Base-by-base conservation (phyloP, 768 basidiomycete species). In the Mycena leptocephala region DNA sequence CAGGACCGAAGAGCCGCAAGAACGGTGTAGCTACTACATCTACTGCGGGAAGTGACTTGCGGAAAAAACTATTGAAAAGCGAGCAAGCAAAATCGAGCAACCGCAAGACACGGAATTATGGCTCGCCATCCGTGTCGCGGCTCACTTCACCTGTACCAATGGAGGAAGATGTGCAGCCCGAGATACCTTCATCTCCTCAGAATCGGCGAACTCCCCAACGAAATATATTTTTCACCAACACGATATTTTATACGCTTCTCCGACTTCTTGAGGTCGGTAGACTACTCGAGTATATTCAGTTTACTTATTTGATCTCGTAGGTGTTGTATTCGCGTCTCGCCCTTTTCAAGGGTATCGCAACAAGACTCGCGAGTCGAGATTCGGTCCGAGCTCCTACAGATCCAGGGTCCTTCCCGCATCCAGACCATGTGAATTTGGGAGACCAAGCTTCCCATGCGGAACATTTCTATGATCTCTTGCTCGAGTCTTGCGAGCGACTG, bases 171-270 rank as follows among this genome's bases (percentile, higher is more conserved):
- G 5, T 37, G 24, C 61, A 68, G 69, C 64, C 72, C 22, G 71
- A 72, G 30, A 37, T 46, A 32, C 32, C 43, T n/a, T 30, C 55
- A 8, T 18, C 59, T 48, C 24, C 71, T 20, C 67, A 62, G 22
- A 68, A 22, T n/a, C 83, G 83, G 65, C 81, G 83, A 24, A 74
- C 77, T 0, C 83, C 84, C 0, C 82, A 91, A 71, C 89, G 90
- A 63, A 89, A 90, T 58, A 89, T 92, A 41, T 97, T 99, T 85
- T 99, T 96, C 85, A 93, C 93, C 74, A 99, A 98, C 85, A 96
- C 95, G 24, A 89, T 93, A 28, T 96, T 96, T 81, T 99, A 99
- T 86, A 91, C 92, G 13, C 85, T 99, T 28, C 85, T 99, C 79
- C 92, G 98, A 39, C 87, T 97, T 62, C 83, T 99, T 51, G 95